Evolutionary conservation across 495 filamentous ascomycete species (phyloP), one percentile per base, ranked within the genome.

Genomic region (Lophiostoma macrostomum): DNA sequence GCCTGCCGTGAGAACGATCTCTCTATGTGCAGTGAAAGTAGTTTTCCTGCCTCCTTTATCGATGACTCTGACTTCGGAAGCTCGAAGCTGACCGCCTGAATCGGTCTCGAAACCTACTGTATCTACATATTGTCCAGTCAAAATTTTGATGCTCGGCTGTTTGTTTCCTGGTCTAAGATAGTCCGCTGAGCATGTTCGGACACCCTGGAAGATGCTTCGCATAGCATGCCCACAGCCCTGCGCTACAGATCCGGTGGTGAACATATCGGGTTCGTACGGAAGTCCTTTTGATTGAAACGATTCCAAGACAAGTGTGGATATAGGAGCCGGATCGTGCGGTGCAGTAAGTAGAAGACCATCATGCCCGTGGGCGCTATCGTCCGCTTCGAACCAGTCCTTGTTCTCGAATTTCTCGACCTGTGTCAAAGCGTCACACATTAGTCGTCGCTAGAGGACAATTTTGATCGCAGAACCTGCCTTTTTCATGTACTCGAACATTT

Each of bases 401-500:
- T 56, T 53, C 56, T 80, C 69, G 62, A 82, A 83, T 0, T 63
- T 72, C 54, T 86, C 80, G 5, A 84, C 57, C 16, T 63, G 53
- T 19, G n/a, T 0, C n/a, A n/a, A n/a, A 7, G 16, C 5, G 35
- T 45, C 14, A 37, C 22, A 18, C 28, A 3, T 7, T n/a, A n/a
- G n/a, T n/a, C n/a, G n/a, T n/a, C n/a, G n/a, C n/a, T n/a, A n/a
- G n/a, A n/a, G n/a, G n/a, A n/a, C n/a, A n/a, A n/a, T n/a, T 20
- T 2, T 19, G 6, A 38, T 4, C 13, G 5, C 23, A 7, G 25
- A 8, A 7, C 30, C 27, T 36, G 49, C 52, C 46, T 50, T 57
- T 3, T 20, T 22, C 45, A 57, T 50, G 31, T 57, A 51, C 12
- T 66, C 60, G 50, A 77, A 82, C 41, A 80, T 72, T 28, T 80